Percentiles rank a stretch among this genome's conserved stretches.
Evolutionary conservation across 2,329 filamentous ascomycete genomes (phyloP).

Genomic region (Sporothrix variecibatus): DNA sequence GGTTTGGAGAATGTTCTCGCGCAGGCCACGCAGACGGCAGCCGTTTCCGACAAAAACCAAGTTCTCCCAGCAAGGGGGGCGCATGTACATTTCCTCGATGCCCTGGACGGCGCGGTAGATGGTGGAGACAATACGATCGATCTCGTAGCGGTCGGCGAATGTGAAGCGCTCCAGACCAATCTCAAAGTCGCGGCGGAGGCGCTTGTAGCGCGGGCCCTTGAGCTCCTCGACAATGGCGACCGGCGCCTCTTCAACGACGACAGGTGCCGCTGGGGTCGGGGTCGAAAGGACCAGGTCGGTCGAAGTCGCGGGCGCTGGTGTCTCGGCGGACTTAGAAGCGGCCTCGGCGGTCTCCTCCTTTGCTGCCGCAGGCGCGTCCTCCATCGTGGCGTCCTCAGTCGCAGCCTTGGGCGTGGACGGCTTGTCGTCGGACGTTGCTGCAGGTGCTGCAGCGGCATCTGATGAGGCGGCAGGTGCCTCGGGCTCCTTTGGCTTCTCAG

Average conservation of each 20-base stretch:
- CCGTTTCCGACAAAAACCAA: slow-evolving; percentile 92
- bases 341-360: slow-evolving; percentile 18
- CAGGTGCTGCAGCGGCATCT: neutral
- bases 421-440: slow-evolving; percentile 11
- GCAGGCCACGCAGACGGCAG: slow-evolving; percentile 72
- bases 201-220: slow-evolving; percentile 32
- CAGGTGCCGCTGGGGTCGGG: slow-evolving; percentile 14
- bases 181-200: slow-evolving; percentile 67
- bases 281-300: slow-evolving; percentile 22
- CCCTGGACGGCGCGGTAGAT: slow-evolving; percentile 82
- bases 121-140: slow-evolving; percentile 80
- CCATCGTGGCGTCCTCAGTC: slow-evolving; percentile 25
- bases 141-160: slow-evolving; percentile 67
- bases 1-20: slow-evolving; percentile 80
- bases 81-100: slow-evolving; percentile 81
- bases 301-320: slow-evolving; percentile 18
- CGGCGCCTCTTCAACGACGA: slow-evolving; percentile 21
- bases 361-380: slow-evolving; percentile 20
- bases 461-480: neutral
- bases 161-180: slow-evolving; percentile 75
- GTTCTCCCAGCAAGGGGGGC: slow-evolving; percentile 87
- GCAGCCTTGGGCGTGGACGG: neutral
- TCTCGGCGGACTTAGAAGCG: neutral
- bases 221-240: slow-evolving; percentile 26
- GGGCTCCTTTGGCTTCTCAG: slow-evolving; percentile 20